These are phyloP conservation scores for Trichosanthes cucumerina DNA, from an alignment of 306 rosid genomes.

Conservation along the genomic window DNA sequence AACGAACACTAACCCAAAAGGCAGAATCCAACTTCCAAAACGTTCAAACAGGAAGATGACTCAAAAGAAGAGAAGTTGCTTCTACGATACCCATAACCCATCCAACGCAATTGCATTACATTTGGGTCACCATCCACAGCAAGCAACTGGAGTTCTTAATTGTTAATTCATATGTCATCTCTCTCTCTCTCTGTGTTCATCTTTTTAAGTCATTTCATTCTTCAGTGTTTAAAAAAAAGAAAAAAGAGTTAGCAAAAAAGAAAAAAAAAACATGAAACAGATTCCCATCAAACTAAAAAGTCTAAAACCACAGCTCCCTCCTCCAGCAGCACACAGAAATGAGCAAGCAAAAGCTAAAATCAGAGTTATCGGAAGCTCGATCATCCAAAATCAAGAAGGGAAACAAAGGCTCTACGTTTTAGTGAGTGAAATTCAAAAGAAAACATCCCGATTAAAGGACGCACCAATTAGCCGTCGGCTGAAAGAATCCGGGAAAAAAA, in stretches of 20 bases:
- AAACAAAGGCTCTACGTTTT: neutral
- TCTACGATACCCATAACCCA: constrained; percentile 35
- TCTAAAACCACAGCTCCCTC: neutral
- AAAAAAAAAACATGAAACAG: neutral
- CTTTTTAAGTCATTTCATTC: neutral
- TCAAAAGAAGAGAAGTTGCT: constrained; percentile 23
- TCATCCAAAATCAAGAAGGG: constrained; percentile 3
- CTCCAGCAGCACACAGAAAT: constrained; percentile 13
- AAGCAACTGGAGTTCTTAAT: constrained; percentile 21
- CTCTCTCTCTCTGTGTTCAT: neutral
- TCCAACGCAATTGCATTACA: constrained; percentile 18
- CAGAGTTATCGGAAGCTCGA: constrained; percentile 14
- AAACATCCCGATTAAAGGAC: constrained; percentile 16
- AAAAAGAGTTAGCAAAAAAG: neutral
- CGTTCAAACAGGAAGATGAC: constrained; percentile 11
- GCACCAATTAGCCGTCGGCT: constrained; percentile 44
- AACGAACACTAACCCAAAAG: neutral
- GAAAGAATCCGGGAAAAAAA: constrained; percentile 26
- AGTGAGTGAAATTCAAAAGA: neutral
- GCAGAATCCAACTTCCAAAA: constrained; percentile 18
- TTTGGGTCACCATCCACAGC: constrained; percentile 25
- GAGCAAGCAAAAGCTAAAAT: constrained; percentile 20
- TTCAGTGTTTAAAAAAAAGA: neutral
- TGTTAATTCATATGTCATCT: neutral
- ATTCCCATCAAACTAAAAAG: neutral